Conservation (phyloP, 208 protist species). For the Leishmania mexicana region DNA sequence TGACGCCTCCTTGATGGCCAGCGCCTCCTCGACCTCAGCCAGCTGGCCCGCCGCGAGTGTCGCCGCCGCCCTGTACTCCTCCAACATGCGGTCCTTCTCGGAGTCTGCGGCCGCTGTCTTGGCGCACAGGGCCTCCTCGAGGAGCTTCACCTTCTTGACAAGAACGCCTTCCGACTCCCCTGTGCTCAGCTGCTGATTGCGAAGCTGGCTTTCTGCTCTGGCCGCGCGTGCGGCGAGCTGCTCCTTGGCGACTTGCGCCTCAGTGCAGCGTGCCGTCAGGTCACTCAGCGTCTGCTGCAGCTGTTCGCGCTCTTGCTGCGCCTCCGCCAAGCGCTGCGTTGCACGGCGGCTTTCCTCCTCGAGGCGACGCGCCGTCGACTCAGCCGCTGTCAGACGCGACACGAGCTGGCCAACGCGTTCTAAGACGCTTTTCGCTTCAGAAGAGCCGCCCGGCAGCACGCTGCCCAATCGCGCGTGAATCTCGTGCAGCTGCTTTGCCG, state of each 20-base stretch:
- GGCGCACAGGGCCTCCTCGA: slow-evolving; percentile 26
- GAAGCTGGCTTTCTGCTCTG: slow-evolving; percentile 10
- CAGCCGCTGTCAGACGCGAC: slow-evolving; percentile 10
- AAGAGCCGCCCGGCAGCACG: slow-evolving; percentile 1
- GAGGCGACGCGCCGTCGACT: slow-evolving; percentile 7
- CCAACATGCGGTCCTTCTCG: slow-evolving; percentile 7
- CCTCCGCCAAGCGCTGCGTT: slow-evolving; percentile 6
- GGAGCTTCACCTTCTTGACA: slow-evolving; percentile 7
- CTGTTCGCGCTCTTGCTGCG: slow-evolving; percentile 31
- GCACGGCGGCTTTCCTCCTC: slow-evolving; percentile 20
- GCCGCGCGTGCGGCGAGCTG: slow-evolving; percentile 15
- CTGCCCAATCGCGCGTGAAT: slow-evolving; percentile 13
- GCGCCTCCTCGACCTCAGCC: slow-evolving; percentile 17
- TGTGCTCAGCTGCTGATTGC: not conserved
- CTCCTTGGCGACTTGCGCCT: slow-evolving; percentile 29
- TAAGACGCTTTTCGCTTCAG: slow-evolving; percentile 2
- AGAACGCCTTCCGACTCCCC: slow-evolving; percentile 12
- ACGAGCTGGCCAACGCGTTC: slow-evolving; percentile 22
- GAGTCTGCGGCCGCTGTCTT: slow-evolving; percentile 16
- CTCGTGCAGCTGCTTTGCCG: slow-evolving; percentile 16
- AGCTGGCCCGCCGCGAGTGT: slow-evolving; percentile 1
- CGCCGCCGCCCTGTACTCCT: slow-evolving; percentile 10
- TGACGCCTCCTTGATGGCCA: slow-evolving; percentile 15
- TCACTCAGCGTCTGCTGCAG: slow-evolving; percentile 28
- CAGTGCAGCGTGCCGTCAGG: slow-evolving; percentile 23